These are phyloP conservation scores for Castanea mollissima DNA, from an alignment of 306 rosid genomes.

Conservation along the genomic window DNA sequence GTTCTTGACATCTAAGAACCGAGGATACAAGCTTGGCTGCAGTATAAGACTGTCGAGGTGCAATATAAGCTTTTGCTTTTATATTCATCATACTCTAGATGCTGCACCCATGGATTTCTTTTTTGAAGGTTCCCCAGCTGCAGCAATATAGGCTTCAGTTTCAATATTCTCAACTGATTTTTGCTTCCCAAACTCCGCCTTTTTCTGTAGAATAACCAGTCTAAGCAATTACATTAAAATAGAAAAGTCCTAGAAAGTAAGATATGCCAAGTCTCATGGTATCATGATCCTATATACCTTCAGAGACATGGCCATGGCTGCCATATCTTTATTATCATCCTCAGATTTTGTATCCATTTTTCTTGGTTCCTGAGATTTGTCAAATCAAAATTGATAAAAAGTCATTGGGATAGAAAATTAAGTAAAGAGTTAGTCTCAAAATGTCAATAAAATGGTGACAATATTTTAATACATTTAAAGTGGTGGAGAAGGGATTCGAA, in stretches of 20 bases:
- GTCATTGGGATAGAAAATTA: background rate
- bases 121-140: slow-evolving; percentile 42
- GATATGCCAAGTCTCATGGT: background rate
- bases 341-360: slow-evolving; percentile 36
- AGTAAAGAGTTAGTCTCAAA: slow-evolving; percentile 2
- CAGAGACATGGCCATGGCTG: too few species aligned
- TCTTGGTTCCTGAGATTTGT: slow-evolving; percentile 53
- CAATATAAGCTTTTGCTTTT: too few species aligned
- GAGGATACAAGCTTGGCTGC: too few species aligned
- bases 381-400: too few species aligned
- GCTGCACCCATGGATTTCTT: slow-evolving; percentile 56
- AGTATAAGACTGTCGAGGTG: too few species aligned
- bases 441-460: background rate
- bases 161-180: slow-evolving; percentile 39
- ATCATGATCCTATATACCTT: background rate
- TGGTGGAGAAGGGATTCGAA: too few species aligned
- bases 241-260: background rate
- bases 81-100: background rate
- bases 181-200: slow-evolving; percentile 27
- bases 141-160: slow-evolving; percentile 56
- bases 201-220: slow-evolving; percentile 45
- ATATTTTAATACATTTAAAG: too few species aligned
- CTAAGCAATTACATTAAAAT: background rate
- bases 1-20: too few species aligned
- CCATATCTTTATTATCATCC: slow-evolving; percentile 29